phyloP scores from a whole-genome alignment of 257 asterid genomes.

The Penstemon davidsonii region DNA sequence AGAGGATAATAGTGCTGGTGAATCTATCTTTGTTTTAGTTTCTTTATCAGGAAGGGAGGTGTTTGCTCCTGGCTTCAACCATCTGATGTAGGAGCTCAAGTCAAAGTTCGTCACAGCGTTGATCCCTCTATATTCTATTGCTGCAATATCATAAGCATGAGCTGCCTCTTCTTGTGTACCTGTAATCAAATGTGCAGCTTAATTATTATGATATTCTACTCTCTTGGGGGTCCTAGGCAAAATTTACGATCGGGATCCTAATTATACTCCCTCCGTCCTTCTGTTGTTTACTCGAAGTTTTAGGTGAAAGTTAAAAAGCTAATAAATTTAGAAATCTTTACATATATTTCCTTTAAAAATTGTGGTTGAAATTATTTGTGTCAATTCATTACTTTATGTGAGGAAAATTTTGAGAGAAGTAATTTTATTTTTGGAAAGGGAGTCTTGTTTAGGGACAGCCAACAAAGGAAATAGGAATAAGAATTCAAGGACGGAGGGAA shows the following conservation, averaged over 20 bases:
- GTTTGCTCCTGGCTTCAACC: slow-evolving; percentile 46
- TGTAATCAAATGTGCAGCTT: slow-evolving; percentile 1
- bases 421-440: no score
- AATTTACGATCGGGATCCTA: no score
- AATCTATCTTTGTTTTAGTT: slow-evolving; percentile 17
- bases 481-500: no score
- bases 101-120: slow-evolving; percentile 55
- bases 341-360: neutral
- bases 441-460: no score
- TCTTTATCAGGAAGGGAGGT: slow-evolving; percentile 26
- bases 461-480: no score
- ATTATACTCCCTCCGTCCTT: no score
- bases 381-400: no score
- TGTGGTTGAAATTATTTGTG: no score
- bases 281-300: neutral
- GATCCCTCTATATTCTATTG: slow-evolving; percentile 52
- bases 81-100: slow-evolving; percentile 42
- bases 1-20: neutral
- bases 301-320: no score
- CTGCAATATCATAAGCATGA: slow-evolving; percentile 55
- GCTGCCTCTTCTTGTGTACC: slow-evolving; percentile 66
- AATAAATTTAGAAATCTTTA: neutral
- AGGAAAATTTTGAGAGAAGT: no score
- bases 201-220: neutral
- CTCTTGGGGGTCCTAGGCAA: no score